Evolutionary conservation across 2,329 filamentous ascomycete species (phyloP), one percentile per base, ranked within the genome.

Genomic region (Aureobasidium sp.): DNA sequence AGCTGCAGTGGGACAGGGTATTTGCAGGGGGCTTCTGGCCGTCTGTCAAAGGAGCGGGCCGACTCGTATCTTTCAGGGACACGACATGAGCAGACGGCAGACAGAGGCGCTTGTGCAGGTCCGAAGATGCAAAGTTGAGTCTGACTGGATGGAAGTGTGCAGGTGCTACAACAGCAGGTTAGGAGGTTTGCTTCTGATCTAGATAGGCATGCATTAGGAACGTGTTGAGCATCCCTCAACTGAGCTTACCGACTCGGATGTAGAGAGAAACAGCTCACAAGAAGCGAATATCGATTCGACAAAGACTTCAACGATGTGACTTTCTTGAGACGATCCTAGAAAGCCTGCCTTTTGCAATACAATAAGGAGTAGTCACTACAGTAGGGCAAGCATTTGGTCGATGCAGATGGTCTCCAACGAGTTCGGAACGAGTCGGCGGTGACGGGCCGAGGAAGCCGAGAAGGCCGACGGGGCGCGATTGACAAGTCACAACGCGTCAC

Each of bases 41-140:
- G n/a, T 47, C 29, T 59, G 40, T 58, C 54, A 58, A 48, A 59
- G 56, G 56, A 36, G 23, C 42, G 42, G 42, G 56, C 56, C 42
- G 29, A 8, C 29, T 47, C 40, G 42, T 59, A 36, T 43, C 27
- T 45, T 38, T 36, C 50, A 36, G 50, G 13, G 15, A 40, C 27
- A 36, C 50, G 18, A 18, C 50, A 53, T 56, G 54, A 56, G 54
- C 18, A 59, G 38, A 43, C 55, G 55, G 53, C 9, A 47, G 27
- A 31, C 55, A 42, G 20, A 48, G 43, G 42, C 56, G 56, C 56
- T 59, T 59, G 56, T 59, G 56, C 56, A 59, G 56, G 56, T 59
- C 31, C 56, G 27, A 25, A 29, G n/a, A 48, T 48, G 56, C 42
- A 59, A 42, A 36, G 56, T 43, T 54, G 56, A 38, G 29, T 40